phyloP scores from a whole-genome alignment of 805 yeast species.

The Cyberlindnera galapagoensis region DNA sequence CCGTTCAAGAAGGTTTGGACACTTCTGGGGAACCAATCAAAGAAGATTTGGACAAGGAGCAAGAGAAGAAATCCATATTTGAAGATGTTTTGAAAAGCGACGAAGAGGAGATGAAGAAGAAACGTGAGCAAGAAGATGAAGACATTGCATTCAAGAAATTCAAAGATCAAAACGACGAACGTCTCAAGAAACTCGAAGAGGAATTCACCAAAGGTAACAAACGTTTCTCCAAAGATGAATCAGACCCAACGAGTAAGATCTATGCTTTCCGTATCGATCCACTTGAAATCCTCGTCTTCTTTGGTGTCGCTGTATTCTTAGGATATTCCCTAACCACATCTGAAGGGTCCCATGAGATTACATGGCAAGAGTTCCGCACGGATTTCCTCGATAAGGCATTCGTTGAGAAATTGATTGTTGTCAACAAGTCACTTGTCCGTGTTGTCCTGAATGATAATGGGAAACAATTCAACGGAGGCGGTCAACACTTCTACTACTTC shows the following conservation, averaged over 20 bases:
- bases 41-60: constrained; percentile 3
- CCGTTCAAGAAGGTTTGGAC: constrained; percentile 7
- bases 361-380: constrained; percentile 88
- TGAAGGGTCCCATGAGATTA: constrained; percentile 47
- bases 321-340: constrained; percentile 24
- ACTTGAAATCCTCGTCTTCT: constrained; percentile 28
- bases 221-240: constrained; percentile 19
- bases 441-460: constrained; percentile 62
- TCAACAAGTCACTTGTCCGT: constrained; percentile 70
- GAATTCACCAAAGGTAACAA: constrained; percentile 10
- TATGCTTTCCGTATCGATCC: constrained; percentile 28
- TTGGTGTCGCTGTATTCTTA: constrained; percentile 27
- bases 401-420: constrained; percentile 67
- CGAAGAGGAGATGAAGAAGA: constrained; percentile 9
- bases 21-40: not conserved
- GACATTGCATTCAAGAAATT: constrained; percentile 6
- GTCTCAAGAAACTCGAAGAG: constrained; percentile 15
- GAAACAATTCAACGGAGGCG: constrained; percentile 36
- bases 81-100: constrained; percentile 4
- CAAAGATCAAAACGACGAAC: constrained; percentile 14
- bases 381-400: constrained; percentile 69
- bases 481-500: constrained; percentile 47
- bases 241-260: constrained; percentile 27
- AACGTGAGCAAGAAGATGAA: constrained; percentile 8
- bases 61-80: constrained; percentile 1